Base-by-base conservation (phyloP, 768 basidiomycete genomes). In the Leccinum boreale region DNA sequence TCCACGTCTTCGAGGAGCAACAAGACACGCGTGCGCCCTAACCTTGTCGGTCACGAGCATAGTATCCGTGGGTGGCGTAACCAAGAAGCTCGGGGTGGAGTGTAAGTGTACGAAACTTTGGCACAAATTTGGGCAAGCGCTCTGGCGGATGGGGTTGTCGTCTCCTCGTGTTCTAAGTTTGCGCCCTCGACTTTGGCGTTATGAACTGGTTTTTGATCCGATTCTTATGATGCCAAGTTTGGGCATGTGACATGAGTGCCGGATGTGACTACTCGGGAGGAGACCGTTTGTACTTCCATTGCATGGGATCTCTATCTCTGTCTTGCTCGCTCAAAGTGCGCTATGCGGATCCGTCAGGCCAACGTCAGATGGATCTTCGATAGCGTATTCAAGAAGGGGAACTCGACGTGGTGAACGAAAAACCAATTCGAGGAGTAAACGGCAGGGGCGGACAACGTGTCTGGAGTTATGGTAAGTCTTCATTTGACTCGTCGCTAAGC, bases 401-500 rank as follows among this genome's bases (percentile, higher is more conserved):
- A 17, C 17, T 21, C 39, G 26, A 3, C 11, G 26, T 36, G 31
- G 36, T 14, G 29, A 48, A 8, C 6, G 14, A 31, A 31, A 51
- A 29, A 24, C 29, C 50, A 45, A 28, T 46, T 21, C 10, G 2
- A 21, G 44, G 19, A n/a, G 28, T 36, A 14, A 47, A 51, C 21
- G 63, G 42, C 44, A 23, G 45, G 23, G 23, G 26, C 42, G 44
- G 47, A 33, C 50, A 64, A 65, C 60, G 64, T 65, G 64, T 65
- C 9, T 21, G 5, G 35, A 28, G 8, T 55, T 19, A 17, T 23
- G 63, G 46, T 55, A 46, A 58, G 47, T 57, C 17, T 56, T 7
- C 44, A 55, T 50, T 63, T 49, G 52, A 51, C 57, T 54, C 45
- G 28, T 62, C 33, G 46, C 50, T 42, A 57, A 57, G 52, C 52